Percentiles rank a stretch among this genome's conserved stretches.
phyloP scores from a whole-genome alignment of 257 asterid species.

The Penstemon barbatus region DNA sequence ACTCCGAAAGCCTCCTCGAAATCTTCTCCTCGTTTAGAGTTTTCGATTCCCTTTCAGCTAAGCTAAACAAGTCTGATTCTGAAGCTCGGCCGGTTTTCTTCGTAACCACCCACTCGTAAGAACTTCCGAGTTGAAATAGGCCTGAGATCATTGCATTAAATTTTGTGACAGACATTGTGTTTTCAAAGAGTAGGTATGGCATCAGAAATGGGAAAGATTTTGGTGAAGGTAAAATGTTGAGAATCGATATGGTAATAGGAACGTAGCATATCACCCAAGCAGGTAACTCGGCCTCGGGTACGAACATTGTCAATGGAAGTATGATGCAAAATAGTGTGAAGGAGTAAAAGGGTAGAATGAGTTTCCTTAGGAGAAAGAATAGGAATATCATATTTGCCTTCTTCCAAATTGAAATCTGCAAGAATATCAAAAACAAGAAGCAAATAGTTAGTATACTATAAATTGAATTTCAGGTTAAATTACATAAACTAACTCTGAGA shows the following conservation, averaged over 20 bases:
- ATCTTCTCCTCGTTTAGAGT: slow-evolving; percentile 33
- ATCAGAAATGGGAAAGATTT: slow-evolving; percentile 47
- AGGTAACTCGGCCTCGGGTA: slow-evolving; percentile 50
- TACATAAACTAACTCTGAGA: too few relatives aligned
- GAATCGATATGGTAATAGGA: slow-evolving; percentile 44
- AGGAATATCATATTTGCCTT: slow-evolving; percentile 50
- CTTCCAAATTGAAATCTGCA: slow-evolving; percentile 43
- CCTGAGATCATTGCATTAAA: slow-evolving; percentile 54
- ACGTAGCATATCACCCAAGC: slow-evolving; percentile 50
- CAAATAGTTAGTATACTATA: not conserved
- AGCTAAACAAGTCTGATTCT: slow-evolving; percentile 40
- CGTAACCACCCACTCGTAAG: slow-evolving; percentile 51
- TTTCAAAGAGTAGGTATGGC: slow-evolving; percentile 50
- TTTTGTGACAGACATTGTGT: slow-evolving; percentile 53
- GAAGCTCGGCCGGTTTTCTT: slow-evolving; percentile 52
- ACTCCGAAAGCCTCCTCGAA: slow-evolving; percentile 39
- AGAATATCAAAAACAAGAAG: not conserved
- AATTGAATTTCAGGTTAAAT: too few relatives aligned
- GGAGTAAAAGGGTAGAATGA: slow-evolving; percentile 53
- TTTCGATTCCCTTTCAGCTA: slow-evolving; percentile 41
- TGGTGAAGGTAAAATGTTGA: slow-evolving; percentile 44
- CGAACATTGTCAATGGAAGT: slow-evolving; percentile 49
- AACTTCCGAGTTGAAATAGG: slow-evolving; percentile 46
- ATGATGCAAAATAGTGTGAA: slow-evolving; percentile 52
- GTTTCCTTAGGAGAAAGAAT: slow-evolving; percentile 48